Base-by-base conservation (phyloP, 2,329 filamentous ascomycete genomes). In the Onygena corvina region DNA sequence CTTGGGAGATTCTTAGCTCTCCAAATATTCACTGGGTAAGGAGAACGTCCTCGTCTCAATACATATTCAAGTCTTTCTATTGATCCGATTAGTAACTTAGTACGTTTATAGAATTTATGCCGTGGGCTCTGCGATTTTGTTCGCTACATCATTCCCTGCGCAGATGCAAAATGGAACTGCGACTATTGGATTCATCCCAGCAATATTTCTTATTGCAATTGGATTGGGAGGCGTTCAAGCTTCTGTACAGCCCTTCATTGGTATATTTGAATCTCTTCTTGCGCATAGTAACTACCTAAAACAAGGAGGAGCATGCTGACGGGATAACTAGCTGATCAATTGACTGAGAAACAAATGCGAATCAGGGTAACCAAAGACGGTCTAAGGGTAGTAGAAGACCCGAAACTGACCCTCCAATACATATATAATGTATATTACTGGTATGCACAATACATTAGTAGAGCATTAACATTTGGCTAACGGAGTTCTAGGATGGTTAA, bases 381-480 rank as follows among this genome's bases (percentile, higher is more conserved):
- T 2, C n/a, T 47, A 25, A 27, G 12, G 16, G 47, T 50, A n/a
- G 30, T 52, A 9, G 30, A 40, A 16, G 50, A 52, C 31, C 12
- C n/a, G 11, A 27, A 18, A 9, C n/a, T 46, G 9, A 52, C 50
- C 58, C 83, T 82, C 4, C 50, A 52, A 46, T 68, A 63, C 51
- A 65, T 69, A 9, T 69, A 65, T 56, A 66, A 64, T 46, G 44
- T 65, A 1, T 65, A 63, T 50, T 70, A 65, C 49, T 69, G 66
- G 67, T 65, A 30, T 36, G 52, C 50, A 29, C 18, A 11, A 12
- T 38, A 12, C n/a, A 40, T 3, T 35, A 8, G 33, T 8, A 35
- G 8, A 35, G 4, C 14, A 35, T 16, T 4, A 16, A 12, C 11
- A 5, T 4, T 8, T 16, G 14, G 33, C 12, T 35, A 35, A 35